Evolutionary conservation across 2,329 filamentous ascomycete species (phyloP).

Genomic region (Colletotrichum cereale): DNA sequence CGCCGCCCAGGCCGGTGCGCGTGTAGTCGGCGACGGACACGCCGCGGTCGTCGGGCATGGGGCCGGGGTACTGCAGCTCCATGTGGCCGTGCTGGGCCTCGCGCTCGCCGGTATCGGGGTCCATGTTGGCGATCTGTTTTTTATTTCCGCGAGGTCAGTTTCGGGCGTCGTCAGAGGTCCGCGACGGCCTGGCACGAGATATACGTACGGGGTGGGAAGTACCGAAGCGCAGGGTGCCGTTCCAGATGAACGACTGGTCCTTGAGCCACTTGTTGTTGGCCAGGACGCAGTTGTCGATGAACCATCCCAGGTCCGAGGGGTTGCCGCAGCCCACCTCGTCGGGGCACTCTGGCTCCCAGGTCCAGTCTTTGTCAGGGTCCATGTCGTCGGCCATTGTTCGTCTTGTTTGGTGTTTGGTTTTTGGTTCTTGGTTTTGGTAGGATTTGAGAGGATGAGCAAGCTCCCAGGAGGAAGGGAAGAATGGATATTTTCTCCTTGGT

Average conservation of each 20-base stretch:
- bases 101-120: too few relatives aligned
- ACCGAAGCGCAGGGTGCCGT: background rate
- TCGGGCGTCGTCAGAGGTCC: too few relatives aligned
- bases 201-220: background rate
- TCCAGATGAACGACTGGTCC: background rate
- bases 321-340: background rate
- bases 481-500: background rate
- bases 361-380: background rate
- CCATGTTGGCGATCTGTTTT: background rate
- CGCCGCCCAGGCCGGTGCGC: background rate
- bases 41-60: background rate
- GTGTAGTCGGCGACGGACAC: background rate
- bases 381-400: too few relatives aligned
- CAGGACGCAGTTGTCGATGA: background rate
- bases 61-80: background rate
- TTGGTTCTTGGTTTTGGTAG: background rate
- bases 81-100: background rate
- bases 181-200: too few relatives aligned
- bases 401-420: background rate
- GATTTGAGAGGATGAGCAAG: background rate
- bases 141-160: background rate
- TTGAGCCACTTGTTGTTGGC: background rate
- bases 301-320: background rate
- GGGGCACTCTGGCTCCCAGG: background rate
- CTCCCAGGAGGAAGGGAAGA: background rate